Conservation (phyloP, 345 rosid genomes). For the Acer negundo region DNA sequence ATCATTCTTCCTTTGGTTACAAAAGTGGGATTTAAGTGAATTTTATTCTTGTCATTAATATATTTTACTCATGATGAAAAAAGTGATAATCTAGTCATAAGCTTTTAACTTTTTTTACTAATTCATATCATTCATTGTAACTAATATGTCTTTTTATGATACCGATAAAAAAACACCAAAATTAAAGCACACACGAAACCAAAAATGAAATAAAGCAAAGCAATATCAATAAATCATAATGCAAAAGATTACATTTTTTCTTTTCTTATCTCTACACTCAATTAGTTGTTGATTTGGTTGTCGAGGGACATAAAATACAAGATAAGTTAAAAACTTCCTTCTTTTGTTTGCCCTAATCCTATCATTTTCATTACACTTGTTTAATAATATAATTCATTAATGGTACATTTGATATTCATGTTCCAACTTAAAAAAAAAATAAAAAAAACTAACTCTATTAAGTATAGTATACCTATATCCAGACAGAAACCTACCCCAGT, state of each 20-base stretch:
- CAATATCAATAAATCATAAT: not conserved
- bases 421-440: no score
- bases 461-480: not conserved
- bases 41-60: not conserved
- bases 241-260: not conserved
- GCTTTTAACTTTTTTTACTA: not conserved
- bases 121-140: not conserved
- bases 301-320: not conserved
- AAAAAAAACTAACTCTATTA: no score
- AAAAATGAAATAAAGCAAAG: constrained; percentile 4
- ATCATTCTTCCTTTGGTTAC: constrained; percentile 17
- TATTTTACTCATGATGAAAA: not conserved
- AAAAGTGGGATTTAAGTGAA: constrained; percentile 7
- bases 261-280: not conserved
- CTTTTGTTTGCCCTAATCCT: not conserved
- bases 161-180: not conserved
- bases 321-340: not conserved
- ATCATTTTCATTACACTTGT: no score
- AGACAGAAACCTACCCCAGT: no score
- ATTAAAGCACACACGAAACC: not conserved
- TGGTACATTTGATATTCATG: no score
- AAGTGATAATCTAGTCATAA: not conserved
- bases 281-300: constrained; percentile 17
- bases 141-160: constrained; percentile 6
- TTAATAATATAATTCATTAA: no score